These are phyloP conservation scores for Suhomyces kunorum DNA, from an alignment of 1,139 yeast species.

Conservation along the genomic window DNA sequence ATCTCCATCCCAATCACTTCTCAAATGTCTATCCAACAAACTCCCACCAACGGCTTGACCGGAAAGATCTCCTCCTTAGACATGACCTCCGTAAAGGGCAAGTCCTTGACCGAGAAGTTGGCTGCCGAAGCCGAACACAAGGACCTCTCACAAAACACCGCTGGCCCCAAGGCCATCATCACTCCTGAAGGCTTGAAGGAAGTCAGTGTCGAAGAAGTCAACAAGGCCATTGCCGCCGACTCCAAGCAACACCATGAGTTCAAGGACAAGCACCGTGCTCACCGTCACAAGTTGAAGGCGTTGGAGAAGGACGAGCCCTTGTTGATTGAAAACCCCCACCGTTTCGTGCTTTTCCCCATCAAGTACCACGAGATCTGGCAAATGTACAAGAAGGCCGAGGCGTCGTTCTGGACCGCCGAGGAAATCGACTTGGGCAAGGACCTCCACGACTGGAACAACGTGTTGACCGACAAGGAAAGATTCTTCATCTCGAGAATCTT, in stretches of 20 bases:
- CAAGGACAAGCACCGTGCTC: conserved; percentile 60
- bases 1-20: conserved; percentile 4
- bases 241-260: conserved; percentile 50
- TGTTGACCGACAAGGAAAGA: conserved; percentile 83
- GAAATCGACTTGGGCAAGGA: conserved; percentile 97
- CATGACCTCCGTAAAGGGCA: conserved; percentile 35
- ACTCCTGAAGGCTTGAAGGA: conserved; percentile 20
- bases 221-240: conserved; percentile 20
- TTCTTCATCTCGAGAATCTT: conserved; percentile 86
- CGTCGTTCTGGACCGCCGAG: conserved; percentile 99
- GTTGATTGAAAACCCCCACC: conserved; percentile 78
- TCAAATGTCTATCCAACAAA: conserved; percentile 41
- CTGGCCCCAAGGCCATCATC: conserved; percentile 25
- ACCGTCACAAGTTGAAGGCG: conserved; percentile 71
- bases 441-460: conserved; percentile 83
- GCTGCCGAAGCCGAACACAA: conserved; percentile 49
- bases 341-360: conserved; percentile 96
- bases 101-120: conserved; percentile 45
- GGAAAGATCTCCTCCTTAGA: conserved; percentile 48
- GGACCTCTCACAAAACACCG: conserved; percentile 36
- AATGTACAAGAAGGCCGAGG: conserved; percentile 98
- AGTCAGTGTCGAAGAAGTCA: conserved; percentile 12
- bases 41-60: conserved; percentile 53
- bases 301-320: conserved; percentile 88
- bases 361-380: conserved; percentile 98